A percentile compares a stretch with the other conserved stretches of the same genome.
phyloP scores from a whole-genome alignment of 257 asterid genomes.

The Agastache rugosa region DNA sequence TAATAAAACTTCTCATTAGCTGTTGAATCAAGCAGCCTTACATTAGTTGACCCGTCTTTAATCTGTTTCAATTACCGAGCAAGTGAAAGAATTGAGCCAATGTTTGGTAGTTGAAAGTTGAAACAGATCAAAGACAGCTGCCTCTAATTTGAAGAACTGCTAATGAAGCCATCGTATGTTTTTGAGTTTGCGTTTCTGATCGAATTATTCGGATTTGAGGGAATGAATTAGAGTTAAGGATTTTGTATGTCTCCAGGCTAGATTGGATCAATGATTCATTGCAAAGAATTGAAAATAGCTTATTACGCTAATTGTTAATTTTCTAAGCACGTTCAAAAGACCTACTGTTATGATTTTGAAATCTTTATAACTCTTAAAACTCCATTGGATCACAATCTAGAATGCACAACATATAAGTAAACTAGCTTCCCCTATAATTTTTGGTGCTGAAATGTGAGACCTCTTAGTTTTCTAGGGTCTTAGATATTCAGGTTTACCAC shows the following conservation, averaged over 20 bases:
- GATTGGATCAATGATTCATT: not conserved
- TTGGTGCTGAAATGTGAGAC: slow-evolving; percentile 6
- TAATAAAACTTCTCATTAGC: not conserved
- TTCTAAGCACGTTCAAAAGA: not conserved
- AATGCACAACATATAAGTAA: not conserved
- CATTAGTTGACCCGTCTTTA: not conserved
- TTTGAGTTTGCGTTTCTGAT: slow-evolving; percentile 3
- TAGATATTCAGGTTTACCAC: slow-evolving; percentile 9
- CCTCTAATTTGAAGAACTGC: not conserved
- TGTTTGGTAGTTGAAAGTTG: not conserved
- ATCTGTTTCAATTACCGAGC: too few relatives aligned
- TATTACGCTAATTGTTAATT: not conserved
- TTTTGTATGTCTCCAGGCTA: slow-evolving; percentile 16
- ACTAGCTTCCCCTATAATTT: not conserved
- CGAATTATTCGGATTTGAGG: not conserved
- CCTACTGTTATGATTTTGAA: not conserved
- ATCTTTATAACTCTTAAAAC: not conserved
- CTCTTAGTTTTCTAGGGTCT: slow-evolving; percentile 13
- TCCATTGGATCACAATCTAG: not conserved
- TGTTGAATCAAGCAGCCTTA: not conserved
- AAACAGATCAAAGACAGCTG: not conserved
- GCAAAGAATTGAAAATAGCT: not conserved
- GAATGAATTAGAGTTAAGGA: not conserved
- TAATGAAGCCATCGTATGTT: not conserved
- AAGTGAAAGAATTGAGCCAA: not conserved